Base-by-base conservation (phyloP, 257 asterid genomes). In the Orobanche coerulescens region DNA sequence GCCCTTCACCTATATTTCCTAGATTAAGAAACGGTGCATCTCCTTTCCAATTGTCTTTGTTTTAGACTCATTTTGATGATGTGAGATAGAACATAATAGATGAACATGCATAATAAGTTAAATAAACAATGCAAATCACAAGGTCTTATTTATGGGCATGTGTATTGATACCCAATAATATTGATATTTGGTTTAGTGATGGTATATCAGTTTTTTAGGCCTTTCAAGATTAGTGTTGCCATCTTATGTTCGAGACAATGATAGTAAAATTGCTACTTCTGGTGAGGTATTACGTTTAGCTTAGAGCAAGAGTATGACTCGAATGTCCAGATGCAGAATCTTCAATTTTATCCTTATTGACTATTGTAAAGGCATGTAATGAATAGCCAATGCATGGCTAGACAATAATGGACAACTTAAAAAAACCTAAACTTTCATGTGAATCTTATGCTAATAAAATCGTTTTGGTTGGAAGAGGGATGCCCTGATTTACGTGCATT, bases 1-100 rank as follows among this genome's bases (percentile, higher is more conserved):
- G 58, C 61, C 31, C 68, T 37, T 58, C 36, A 19, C 61, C 48
- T 12, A 1, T 44, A 61, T 26, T 44, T 13, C 31, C 31, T 42
- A 5, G 59, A 39, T 34, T 6, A 14, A 50, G 65, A 11, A 26
- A 55, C 39, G 55, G 25, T 54, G 20, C 52, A 13, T 56, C 3
- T 42, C 16, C 7, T 64, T 43, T 22, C 20, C n/a, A 28, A 43
- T 37, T 3, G 25, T 61, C 19, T 34, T 71, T 66, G 56, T 36
- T 57, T 43, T 56, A 26, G n/a, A 50, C 53, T 46, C 42, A 28
- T 4, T 54, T 12, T 31, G 43, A 40, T 33, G 58, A 47, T 44
- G 23, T 30, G 42, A 14, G 61, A 42, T 30, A 33, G 25, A 26
- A 51, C 58, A 28, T 49, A 39, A 59, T 47, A 33, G 34, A 34